These are phyloP conservation scores for Persicaria tinctoria DNA, from an alignment of 148 eudicot species.

Conservation along the genomic window DNA sequence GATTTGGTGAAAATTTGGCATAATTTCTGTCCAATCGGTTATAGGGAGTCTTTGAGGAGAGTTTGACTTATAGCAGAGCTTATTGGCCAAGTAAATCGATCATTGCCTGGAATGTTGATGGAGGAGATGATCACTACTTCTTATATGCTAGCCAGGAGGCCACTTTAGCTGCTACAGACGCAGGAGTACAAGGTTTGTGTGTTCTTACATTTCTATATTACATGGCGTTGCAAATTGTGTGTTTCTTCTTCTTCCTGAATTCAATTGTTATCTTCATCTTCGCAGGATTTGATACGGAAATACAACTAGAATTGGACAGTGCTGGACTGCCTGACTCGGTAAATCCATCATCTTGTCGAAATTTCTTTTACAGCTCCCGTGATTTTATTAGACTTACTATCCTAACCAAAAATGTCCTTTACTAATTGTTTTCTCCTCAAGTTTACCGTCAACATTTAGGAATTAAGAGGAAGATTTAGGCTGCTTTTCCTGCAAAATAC, in stretches of 20 bases:
- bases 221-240: not conserved
- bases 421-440: not conserved
- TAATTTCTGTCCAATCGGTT: not conserved
- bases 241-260: not conserved
- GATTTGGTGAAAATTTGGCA: no score
- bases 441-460: not conserved
- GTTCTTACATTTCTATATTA: conserved; percentile 3
- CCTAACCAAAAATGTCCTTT: not conserved
- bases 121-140: conserved; percentile 49
- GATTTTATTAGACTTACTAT: not conserved
- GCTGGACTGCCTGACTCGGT: conserved; percentile 40
- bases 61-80: conserved; percentile 52
- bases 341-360: not conserved
- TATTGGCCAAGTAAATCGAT: conserved; percentile 69
- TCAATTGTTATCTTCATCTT: conserved; percentile 18
- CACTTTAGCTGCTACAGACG: conserved; percentile 35
- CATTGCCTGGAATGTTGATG: conserved; percentile 76
- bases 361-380: not conserved
- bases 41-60: conserved; percentile 41
- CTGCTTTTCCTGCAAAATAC: not conserved
- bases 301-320: conserved; percentile 49
- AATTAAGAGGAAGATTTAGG: not conserved
- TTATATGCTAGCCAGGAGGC: conserved; percentile 72
- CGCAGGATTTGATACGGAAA: conserved; percentile 66
- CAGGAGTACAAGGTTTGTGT: conserved; percentile 55